Conservation (phyloP, 768 basidiomycete genomes). For the Podaxis sp. region DNA sequence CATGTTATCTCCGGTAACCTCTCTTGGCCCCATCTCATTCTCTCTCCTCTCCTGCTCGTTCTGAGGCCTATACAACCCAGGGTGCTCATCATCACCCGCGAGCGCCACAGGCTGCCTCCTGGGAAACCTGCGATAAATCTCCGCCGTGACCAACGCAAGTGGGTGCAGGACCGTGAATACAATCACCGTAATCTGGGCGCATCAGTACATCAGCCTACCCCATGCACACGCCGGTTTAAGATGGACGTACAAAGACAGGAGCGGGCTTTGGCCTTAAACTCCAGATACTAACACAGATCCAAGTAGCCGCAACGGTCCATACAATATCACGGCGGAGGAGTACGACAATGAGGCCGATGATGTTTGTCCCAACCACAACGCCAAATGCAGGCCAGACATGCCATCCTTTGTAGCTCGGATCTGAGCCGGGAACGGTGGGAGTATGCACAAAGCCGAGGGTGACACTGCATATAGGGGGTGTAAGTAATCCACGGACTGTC, state of each 20-base stretch:
- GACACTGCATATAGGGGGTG: conserved; percentile 43
- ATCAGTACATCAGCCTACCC: background rate
- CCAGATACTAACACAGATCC: conserved; percentile 73
- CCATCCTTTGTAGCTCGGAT: conserved; percentile 53
- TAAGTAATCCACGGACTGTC: background rate
- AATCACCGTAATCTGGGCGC: conserved; percentile 53
- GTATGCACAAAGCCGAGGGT: conserved; percentile 65
- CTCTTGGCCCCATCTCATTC: conserved; percentile 32
- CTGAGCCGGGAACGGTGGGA: conserved; percentile 42
- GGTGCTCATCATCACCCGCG: conserved; percentile 25
- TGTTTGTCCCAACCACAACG: conserved; percentile 64
- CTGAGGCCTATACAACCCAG: conserved; percentile 22
- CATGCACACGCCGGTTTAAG: background rate
- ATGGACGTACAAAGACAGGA: conserved; percentile 57
- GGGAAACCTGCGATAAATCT: conserved; percentile 38
- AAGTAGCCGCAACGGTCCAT: conserved; percentile 73
- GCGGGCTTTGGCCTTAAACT: conserved; percentile 57
- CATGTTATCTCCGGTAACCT: conserved; percentile 38
- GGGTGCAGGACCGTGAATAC: conserved; percentile 70
- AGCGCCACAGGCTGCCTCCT: conserved; percentile 21
- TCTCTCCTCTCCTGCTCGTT: conserved; percentile 2
- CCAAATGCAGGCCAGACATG: conserved; percentile 76
- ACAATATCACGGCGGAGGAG: conserved; percentile 64
- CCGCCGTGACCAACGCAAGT: conserved; percentile 48
- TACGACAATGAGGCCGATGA: conserved; percentile 55